A percentile compares a stretch with the other conserved stretches of the same genome.
Conservation (phyloP, 352 stramenopile genomes). For the Pythium biforme region DNA sequence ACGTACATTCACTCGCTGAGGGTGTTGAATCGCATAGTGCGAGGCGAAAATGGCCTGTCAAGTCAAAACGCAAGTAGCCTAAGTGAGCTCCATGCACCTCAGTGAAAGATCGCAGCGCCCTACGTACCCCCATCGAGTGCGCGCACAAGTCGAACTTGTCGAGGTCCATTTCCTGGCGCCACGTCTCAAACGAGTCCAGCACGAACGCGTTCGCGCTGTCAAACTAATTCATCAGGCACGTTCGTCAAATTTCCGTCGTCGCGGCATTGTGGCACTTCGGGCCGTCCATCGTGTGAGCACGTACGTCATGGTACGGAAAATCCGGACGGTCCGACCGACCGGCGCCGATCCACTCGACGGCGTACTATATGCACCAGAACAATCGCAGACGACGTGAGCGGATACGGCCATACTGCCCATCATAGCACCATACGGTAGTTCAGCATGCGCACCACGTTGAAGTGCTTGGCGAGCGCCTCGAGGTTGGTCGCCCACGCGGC, state of each 20-base stretch:
- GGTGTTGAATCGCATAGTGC: conserved; percentile 63
- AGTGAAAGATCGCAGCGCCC: no score
- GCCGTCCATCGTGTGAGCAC: conserved; percentile 4
- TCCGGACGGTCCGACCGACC: conserved; percentile 77
- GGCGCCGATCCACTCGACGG: conserved; percentile 83
- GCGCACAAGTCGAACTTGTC: conserved; percentile 70
- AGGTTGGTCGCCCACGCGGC: conserved; percentile 84
- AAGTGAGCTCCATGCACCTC: no score
- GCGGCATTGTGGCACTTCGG: no score
- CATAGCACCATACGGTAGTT: neutral
- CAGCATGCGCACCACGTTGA: conserved; percentile 66
- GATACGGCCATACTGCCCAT: neutral
- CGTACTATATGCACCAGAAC: conserved; percentile 49
- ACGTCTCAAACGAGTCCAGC: conserved; percentile 66
- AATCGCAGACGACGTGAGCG: conserved; percentile 2
- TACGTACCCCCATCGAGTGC: conserved; percentile 77
- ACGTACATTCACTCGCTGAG: conserved; percentile 61
- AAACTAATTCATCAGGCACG: conserved; percentile 40
- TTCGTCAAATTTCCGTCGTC: no score
- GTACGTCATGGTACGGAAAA: conserved; percentile 67
- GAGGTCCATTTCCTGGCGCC: conserved; percentile 71
- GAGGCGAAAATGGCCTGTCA: conserved; percentile 79
- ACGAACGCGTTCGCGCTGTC: conserved; percentile 79
- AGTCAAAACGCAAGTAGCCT: neutral
- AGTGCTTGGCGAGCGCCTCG: conserved; percentile 68